Evolutionary conservation across 2,329 filamentous ascomycete species (phyloP).

Genomic region (Didymosphaeria variabile): DNA sequence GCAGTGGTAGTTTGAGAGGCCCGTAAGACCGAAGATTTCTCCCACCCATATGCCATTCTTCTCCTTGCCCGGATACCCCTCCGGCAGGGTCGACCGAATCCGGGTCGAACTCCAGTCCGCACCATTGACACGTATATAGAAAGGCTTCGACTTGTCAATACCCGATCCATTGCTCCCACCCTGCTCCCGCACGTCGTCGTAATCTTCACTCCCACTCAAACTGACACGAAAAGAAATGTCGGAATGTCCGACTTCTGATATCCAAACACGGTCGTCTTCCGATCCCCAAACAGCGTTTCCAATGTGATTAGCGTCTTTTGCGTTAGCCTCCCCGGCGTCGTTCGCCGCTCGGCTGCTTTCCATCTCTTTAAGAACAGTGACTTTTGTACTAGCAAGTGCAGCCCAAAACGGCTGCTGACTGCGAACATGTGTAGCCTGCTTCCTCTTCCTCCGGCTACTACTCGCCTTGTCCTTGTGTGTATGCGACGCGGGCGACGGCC

Average conservation of each 20-base stretch:
- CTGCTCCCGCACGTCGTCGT: conserved; percentile 49
- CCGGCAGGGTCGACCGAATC: conserved; percentile 64
- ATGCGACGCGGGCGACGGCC: conserved; percentile 60
- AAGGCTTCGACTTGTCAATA: conserved; percentile 76
- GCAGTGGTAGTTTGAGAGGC: conserved; percentile 78
- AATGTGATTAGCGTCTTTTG: conserved; percentile 79
- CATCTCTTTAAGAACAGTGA: conserved; percentile 87
- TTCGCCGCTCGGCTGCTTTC: conserved; percentile 77
- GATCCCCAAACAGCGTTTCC: conserved; percentile 77
- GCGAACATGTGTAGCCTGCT: conserved; percentile 89
- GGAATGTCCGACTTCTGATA: conserved; percentile 79
- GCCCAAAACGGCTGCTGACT: conserved; percentile 94
- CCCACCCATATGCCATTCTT: conserved; percentile 71
- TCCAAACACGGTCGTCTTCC: conserved; percentile 79
- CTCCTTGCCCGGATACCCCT: conserved; percentile 56
- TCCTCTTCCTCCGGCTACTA: conserved; percentile 83
- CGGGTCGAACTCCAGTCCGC: conserved; percentile 81
- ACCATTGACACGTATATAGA: conserved; percentile 81
- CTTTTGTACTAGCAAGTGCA: conserved; percentile 93
- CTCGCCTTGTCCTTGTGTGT: conserved; percentile 67
- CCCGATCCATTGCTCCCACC: conserved; percentile 55
- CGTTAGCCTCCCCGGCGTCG: conserved; percentile 77
- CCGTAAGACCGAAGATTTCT: conserved; percentile 72
- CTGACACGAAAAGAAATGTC: conserved; percentile 81
- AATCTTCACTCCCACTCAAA: conserved; percentile 62